Percentiles rank a stretch among this genome's conserved stretches.
phyloP scores from a whole-genome alignment of 2,329 filamentous ascomycete species.

The Decorospora gaudefroyi region DNA sequence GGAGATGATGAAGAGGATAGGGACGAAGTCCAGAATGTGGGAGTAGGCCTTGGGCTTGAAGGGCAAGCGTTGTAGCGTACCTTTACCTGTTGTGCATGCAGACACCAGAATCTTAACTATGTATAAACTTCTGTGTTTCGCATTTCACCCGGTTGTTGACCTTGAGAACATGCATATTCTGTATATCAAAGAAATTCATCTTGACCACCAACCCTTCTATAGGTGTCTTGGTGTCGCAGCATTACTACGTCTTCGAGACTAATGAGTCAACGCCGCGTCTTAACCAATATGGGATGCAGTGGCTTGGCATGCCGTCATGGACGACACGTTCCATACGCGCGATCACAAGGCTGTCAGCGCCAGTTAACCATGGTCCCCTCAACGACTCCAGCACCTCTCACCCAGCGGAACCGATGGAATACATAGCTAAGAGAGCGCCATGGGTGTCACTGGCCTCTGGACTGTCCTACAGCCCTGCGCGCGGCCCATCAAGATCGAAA shows the following conservation, averaged over 20 bases:
- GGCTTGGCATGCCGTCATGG: constrained; percentile 24
- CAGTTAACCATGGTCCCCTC: not conserved
- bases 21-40: constrained; percentile 20
- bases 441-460: constrained; percentile 99
- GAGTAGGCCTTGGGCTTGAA: constrained; percentile 20
- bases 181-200: too few relatives aligned
- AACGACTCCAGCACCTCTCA: not conserved
- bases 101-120: too few relatives aligned
- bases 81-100: constrained; percentile 2
- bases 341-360: constrained; percentile 23
- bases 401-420: constrained; percentile 20
- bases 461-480: constrained; percentile 93
- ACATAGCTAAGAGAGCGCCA: constrained; percentile 48
- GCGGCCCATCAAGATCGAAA: constrained; percentile 92
- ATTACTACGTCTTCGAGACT: too few relatives aligned
- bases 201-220: too few relatives aligned
- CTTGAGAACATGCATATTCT: too few relatives aligned
- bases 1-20: constrained; percentile 29
- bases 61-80: constrained; percentile 9
- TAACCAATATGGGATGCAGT: not conserved
- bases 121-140: too few relatives aligned
- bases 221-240: too few relatives aligned
- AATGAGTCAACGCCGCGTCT: too few relatives aligned
- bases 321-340: constrained; percentile 24
- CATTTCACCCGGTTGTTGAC: too few relatives aligned